Percentiles rank a stretch among this genome's conserved stretches.
Evolutionary conservation across 768 basidiomycete species (phyloP).

Genomic region (Lactifluus hygrophoroides): DNA sequence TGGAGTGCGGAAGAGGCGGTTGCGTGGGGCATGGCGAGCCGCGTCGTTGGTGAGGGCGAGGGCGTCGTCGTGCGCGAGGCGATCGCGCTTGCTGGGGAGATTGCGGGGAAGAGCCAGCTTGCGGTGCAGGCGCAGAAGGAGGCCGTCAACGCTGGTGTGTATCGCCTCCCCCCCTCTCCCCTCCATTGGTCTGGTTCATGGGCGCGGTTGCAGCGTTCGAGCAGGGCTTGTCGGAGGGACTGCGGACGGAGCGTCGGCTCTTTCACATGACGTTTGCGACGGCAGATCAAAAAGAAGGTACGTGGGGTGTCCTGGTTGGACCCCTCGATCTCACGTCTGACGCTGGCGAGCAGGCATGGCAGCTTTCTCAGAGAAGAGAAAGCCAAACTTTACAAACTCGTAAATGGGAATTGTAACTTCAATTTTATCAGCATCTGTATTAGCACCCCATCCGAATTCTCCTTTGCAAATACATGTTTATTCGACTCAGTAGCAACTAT

Average conservation of each 20-base stretch:
- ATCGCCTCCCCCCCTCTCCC: neutral
- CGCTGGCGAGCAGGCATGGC: constrained; percentile 65
- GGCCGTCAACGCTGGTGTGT: constrained; percentile 76
- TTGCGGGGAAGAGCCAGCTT: constrained; percentile 75
- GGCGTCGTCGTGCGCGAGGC: constrained; percentile 84
- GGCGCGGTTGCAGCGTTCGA: constrained; percentile 56
- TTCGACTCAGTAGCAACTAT: too few species aligned
- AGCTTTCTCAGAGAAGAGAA: constrained; percentile 92
- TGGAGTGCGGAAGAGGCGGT: constrained; percentile 78
- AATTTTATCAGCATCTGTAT: neutral
- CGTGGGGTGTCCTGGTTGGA: constrained; percentile 23
- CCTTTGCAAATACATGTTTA: too few species aligned
- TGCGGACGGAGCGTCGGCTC: constrained; percentile 78
- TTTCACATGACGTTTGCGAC: constrained; percentile 94
- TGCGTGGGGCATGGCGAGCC: constrained; percentile 79
- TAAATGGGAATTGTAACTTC: constrained; percentile 25
- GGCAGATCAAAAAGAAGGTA: constrained; percentile 91
- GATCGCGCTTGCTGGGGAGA: constrained; percentile 63
- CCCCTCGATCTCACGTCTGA: constrained; percentile 1
- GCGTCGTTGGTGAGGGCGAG: constrained; percentile 64
- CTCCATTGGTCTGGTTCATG: neutral
- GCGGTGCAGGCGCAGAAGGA: constrained; percentile 88
- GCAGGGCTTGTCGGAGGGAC: constrained; percentile 67
- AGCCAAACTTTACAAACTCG: constrained; percentile 68
- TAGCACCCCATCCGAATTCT: too few species aligned